A percentile compares a stretch with the other conserved stretches of the same genome.
Conservation (phyloP, 805 yeast species). For the Candida caryicola region DNA sequence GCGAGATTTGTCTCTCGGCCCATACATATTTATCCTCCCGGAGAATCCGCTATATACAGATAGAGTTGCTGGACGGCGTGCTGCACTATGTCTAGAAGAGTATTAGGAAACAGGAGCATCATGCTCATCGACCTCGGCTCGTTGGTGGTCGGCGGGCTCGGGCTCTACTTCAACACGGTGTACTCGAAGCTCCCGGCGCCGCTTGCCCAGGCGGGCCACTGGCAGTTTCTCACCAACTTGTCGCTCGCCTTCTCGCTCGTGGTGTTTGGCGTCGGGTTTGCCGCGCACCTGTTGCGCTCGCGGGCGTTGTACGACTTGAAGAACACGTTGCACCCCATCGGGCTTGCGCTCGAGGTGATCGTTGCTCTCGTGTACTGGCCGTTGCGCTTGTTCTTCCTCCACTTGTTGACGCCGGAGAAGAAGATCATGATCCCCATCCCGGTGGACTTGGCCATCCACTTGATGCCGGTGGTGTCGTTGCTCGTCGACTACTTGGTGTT, state of each 20-base stretch:
- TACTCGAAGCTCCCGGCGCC: constrained; percentile 44
- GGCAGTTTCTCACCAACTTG: constrained; percentile 66
- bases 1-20: too few relatives aligned
- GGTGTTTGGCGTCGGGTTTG: constrained; percentile 21
- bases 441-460: constrained; percentile 58
- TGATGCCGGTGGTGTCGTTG: constrained; percentile 55
- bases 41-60: too few relatives aligned
- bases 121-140: constrained; percentile 23
- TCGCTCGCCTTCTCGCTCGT: constrained; percentile 13
- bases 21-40: too few relatives aligned
- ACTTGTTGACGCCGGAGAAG: constrained; percentile 42
- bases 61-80: too few relatives aligned
- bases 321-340: constrained; percentile 49
- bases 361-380: constrained; percentile 73
- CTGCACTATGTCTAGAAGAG: constrained; percentile 18
- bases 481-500: constrained; percentile 52
- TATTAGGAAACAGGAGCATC: constrained; percentile 31
- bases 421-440: constrained; percentile 42
- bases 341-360: constrained; percentile 55
- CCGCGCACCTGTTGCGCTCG: constrained; percentile 31
- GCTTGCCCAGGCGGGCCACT: constrained; percentile 58
- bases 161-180: constrained; percentile 18
- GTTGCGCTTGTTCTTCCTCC: constrained; percentile 49
- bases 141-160: constrained; percentile 27
- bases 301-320: constrained; percentile 29